Conservation (phyloP, 257 asterid species). For the Dorcoceras hygrometricum region DNA sequence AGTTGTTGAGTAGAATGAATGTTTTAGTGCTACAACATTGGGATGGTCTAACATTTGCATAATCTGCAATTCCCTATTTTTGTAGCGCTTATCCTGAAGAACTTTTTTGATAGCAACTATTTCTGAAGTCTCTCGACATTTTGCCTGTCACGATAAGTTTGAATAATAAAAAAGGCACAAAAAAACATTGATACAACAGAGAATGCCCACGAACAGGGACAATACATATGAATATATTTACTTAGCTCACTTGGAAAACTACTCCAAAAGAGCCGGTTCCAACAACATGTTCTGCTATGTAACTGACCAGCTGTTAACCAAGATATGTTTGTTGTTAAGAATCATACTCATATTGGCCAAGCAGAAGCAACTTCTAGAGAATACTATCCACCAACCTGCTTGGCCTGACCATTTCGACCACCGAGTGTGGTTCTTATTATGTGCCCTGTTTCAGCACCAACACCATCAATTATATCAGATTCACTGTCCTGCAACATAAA, state of each 20-base stretch:
- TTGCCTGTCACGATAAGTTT: conserved; percentile 58
- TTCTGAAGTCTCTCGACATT: conserved; percentile 95
- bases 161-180: conserved; percentile 15
- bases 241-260: conserved; percentile 72
- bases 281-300: conserved; percentile 95
- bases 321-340: conserved; percentile 25
- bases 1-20: conserved; percentile 82
- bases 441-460: conserved; percentile 96
- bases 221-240: conserved; percentile 12
- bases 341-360: conserved; percentile 26
- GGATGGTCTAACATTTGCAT: conserved; percentile 99
- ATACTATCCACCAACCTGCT: conserved; percentile 56
- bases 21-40: conserved; percentile 83
- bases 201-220: conserved; percentile 17
- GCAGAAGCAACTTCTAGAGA: conserved; percentile 26
- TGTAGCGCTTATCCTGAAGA: conserved; percentile 97
- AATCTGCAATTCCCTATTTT: conserved; percentile 93
- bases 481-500: conserved; percentile 80
- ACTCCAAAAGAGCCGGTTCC: conserved; percentile 99
- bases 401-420: conserved; percentile 91
- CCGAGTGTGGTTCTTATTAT: conserved; percentile 81
- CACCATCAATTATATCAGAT: conserved; percentile 86
- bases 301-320: conserved; percentile 69
- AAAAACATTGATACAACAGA: conserved; percentile 19
- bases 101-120: conserved; percentile 95